Conservation (phyloP, 768 basidiomycete species). For the Pleurotus eryngii region DNA sequence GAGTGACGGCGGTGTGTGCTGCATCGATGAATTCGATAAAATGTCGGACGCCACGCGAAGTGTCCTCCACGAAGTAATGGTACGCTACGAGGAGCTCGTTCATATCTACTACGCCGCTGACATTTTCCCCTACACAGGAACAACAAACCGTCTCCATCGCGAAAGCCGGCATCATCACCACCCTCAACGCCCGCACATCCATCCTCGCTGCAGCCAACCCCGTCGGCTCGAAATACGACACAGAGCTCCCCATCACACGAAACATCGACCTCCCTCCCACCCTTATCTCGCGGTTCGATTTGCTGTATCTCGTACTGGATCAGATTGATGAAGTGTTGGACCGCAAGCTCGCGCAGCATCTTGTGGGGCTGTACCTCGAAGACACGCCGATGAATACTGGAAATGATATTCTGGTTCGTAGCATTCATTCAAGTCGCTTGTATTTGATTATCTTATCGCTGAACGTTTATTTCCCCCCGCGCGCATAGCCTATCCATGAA, state of each 20-base stretch:
- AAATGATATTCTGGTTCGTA: conserved; percentile 72
- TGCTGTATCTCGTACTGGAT: conserved; percentile 94
- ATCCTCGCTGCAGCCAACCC: conserved; percentile 98
- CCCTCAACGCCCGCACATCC: conserved; percentile 96
- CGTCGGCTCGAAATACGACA: conserved; percentile 92
- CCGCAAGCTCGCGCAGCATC: conserved; percentile 83
- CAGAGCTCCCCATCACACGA: conserved; percentile 84
- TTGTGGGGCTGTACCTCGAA: conserved; percentile 92
- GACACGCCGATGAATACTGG: conserved; percentile 70
- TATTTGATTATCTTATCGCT: too few relatives aligned
- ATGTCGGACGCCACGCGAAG: conserved; percentile 98
- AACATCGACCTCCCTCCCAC: conserved; percentile 99
- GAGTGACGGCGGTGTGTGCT: conserved; percentile 96
- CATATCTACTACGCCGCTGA: neutral
- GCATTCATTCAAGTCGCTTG: neutral
- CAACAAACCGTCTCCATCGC: conserved; percentile 99
- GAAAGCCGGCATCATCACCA: conserved; percentile 98
- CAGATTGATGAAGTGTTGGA: conserved; percentile 89
- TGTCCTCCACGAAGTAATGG: conserved; percentile 99
- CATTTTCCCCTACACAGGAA: conserved; percentile 54
- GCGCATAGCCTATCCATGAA: conserved; percentile 74
- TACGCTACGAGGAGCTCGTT: conserved; percentile 21
- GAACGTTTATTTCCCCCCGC: too few relatives aligned
- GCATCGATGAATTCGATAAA: conserved; percentile 99
- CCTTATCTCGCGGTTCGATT: conserved; percentile 94